Conservation (phyloP, 2,329 filamentous ascomycete genomes). For the Emmonsiellopsis sp. region DNA sequence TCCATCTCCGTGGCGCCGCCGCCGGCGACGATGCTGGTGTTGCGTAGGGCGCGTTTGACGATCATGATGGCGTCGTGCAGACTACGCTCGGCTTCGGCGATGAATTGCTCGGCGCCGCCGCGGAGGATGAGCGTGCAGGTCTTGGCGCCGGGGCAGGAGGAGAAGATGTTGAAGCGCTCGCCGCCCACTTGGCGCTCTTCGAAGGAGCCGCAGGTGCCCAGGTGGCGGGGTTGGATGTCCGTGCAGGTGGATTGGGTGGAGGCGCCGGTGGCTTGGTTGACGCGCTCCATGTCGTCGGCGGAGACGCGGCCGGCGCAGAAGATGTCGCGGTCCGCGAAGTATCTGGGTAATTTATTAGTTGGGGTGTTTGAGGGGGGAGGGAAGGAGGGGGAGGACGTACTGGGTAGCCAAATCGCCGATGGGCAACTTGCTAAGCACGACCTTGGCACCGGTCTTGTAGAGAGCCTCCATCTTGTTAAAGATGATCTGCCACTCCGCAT, state of each 20-base stretch:
- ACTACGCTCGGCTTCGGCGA: constrained; percentile 94
- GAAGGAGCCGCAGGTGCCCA: constrained; percentile 82
- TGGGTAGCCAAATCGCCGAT: constrained; percentile 97
- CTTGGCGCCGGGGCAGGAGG: constrained; percentile 89
- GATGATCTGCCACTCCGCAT: constrained; percentile 99
- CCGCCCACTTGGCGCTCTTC: constrained; percentile 96
- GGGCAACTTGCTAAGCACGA: constrained; percentile 91
- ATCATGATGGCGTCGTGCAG: constrained; percentile 99
- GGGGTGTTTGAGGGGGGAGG: neutral
- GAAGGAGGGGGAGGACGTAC: constrained; percentile 26
- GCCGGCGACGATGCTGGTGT: constrained; percentile 87
- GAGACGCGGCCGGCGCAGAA: constrained; percentile 95
- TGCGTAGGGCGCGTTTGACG: constrained; percentile 94
- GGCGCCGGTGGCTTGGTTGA: constrained; percentile 88
- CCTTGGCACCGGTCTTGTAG: constrained; percentile 89
- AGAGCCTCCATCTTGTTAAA: constrained; percentile 97
- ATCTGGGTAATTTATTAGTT: constrained; percentile 34
- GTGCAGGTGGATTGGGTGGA: constrained; percentile 93
- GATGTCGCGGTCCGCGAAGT: constrained; percentile 93
- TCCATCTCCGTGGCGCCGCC: constrained; percentile 97
- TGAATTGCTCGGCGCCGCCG: constrained; percentile 97
- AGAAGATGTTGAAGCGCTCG: constrained; percentile 97
- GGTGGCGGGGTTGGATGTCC: constrained; percentile 78
- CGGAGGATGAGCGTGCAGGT: constrained; percentile 93
- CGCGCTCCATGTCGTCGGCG: constrained; percentile 86